A percentile compares a stretch with the other conserved stretches of the same genome.
Conservation (phyloP, 2,329 filamentous ascomycete genomes). For the Leptodontidium sp. region DNA sequence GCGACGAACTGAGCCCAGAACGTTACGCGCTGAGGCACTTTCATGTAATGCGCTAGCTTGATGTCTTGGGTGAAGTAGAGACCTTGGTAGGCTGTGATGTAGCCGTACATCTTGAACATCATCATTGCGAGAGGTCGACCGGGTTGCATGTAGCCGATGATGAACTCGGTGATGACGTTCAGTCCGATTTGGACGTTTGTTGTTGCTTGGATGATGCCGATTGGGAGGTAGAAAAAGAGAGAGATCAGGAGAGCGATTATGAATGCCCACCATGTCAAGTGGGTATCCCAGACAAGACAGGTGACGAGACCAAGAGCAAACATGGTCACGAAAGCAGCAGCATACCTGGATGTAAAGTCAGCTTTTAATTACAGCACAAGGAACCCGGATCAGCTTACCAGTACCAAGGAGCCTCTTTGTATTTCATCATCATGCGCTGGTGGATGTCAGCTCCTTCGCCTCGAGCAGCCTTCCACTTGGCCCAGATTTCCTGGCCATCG, state of each 20-base stretch:
- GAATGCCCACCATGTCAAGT: slow-evolving; percentile 48
- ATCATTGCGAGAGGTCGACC: slow-evolving; percentile 78
- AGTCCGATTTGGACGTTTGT: slow-evolving; percentile 58
- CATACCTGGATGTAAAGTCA: slow-evolving; percentile 26
- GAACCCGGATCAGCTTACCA: slow-evolving; percentile 55
- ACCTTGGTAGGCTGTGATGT: slow-evolving; percentile 57
- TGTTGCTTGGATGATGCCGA: slow-evolving; percentile 56
- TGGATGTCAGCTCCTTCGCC: slow-evolving; percentile 60
- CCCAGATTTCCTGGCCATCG: slow-evolving; percentile 72
- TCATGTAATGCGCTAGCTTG: slow-evolving; percentile 63
- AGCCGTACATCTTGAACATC: slow-evolving; percentile 78
- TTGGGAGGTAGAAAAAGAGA: slow-evolving; percentile 43
- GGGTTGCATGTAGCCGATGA: slow-evolving; percentile 56
- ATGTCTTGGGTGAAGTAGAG: slow-evolving; percentile 58
- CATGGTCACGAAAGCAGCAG: slow-evolving; percentile 54
- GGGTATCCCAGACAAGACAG: slow-evolving; percentile 37
- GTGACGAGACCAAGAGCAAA: slow-evolving; percentile 51
- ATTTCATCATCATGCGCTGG: slow-evolving; percentile 63
- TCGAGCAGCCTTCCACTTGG: slow-evolving; percentile 29
- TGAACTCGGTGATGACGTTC: slow-evolving; percentile 58
- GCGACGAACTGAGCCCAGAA: slow-evolving; percentile 72
- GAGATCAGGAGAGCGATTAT: slow-evolving; percentile 46
- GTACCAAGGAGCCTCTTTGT: slow-evolving; percentile 62
- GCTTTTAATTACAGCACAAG: not conserved
- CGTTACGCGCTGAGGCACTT: slow-evolving; percentile 69